Base-by-base conservation (phyloP, 805 yeast genomes). In the Candida awuae region DNA sequence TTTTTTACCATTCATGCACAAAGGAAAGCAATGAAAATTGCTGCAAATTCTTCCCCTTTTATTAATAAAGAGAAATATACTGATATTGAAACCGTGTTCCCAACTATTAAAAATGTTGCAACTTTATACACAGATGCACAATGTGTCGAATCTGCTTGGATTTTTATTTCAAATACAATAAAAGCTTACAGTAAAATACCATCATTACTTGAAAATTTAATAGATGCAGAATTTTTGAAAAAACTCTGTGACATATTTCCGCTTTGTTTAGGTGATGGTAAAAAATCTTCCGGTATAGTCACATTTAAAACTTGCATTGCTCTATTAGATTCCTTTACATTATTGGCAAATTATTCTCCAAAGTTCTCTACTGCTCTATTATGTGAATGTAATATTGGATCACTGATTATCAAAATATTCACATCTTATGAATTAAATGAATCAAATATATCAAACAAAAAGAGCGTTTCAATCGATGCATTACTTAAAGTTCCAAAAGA, bases 1-100 rank as follows among this genome's bases (percentile, higher is more conserved):
- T 90, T 90, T 53, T 82, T 90, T 57, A 84, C 96, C 1, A 70
- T 78, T 16, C 95, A 85, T 61, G 84, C 94, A 1, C 97, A 90
- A 58, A 66, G 94, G 39, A 82, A 86, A 46, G 85, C 94, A 13
- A 61, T 87, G 26, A 62, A 68, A 1, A 81, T 84, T 27, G 81
- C 82, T 14, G 80, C 92, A 4, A 80, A 81, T 50, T 67, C 88
- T 3, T 76, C 85, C 46, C 63, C 69, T 8, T 62, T 63, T 29
- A 65, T 81, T 3, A 63, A 66, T 8, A 41, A 47, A 2, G 51
- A 62, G 1, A 71, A 73, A 45, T 71, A 76, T 35, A 60, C 60
- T 3, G 62, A 65, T 34, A 62, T 84, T 8, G 63, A 69, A 38
- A 78, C 71, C 29, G 70, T 79, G 2, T 75, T 84, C 48, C 80